A percentile compares a stretch with the other conserved stretches of the same genome.
Conservation (phyloP, 2,329 filamentous ascomycete genomes). For the Pseudogymnoascus sp. region DNA sequence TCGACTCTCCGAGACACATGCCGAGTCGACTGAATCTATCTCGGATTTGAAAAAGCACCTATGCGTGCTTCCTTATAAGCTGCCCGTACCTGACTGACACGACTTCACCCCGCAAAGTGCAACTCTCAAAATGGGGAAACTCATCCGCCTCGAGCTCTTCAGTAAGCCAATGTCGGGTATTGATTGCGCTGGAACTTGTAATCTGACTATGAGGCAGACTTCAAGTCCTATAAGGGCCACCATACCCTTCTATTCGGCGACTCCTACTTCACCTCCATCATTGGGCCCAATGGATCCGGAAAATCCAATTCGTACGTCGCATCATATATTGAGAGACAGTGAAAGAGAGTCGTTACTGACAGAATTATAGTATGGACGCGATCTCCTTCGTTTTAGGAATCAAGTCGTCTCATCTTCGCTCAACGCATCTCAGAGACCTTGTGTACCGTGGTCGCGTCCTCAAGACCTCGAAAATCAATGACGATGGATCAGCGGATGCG, state of each 20-base stretch:
- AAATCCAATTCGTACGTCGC: conserved; percentile 82
- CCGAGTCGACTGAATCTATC: neutral
- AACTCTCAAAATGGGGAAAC: conserved; percentile 73
- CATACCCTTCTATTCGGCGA: conserved; percentile 92
- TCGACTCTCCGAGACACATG: neutral
- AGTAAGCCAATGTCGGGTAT: conserved; percentile 49
- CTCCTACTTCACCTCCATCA: conserved; percentile 98
- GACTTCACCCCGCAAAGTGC: conserved; percentile 17
- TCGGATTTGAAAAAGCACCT: neutral
- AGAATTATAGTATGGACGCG: conserved; percentile 76
- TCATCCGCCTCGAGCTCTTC: conserved; percentile 88
- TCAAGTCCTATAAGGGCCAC: conserved; percentile 98
- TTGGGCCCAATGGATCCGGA: conserved; percentile 97
- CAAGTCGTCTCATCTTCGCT: conserved; percentile 95
- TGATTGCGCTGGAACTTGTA: neutral
- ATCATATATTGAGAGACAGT: conserved; percentile 3
- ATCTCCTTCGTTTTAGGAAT: conserved; percentile 98
- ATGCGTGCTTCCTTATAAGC: neutral
- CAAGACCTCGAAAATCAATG: conserved; percentile 85
- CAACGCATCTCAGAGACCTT: conserved; percentile 84
- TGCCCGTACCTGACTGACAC: neutral
- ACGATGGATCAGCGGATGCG: conserved; percentile 60
- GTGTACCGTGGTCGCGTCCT: conserved; percentile 93
- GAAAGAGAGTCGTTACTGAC: conserved; percentile 18
- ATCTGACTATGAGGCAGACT: conserved; percentile 51